A percentile compares a stretch with the other conserved stretches of the same genome.
phyloP scores from a whole-genome alignment of 225 moss, liverwort and hornwort genomes.

The Antitrichia curtipendula region DNA sequence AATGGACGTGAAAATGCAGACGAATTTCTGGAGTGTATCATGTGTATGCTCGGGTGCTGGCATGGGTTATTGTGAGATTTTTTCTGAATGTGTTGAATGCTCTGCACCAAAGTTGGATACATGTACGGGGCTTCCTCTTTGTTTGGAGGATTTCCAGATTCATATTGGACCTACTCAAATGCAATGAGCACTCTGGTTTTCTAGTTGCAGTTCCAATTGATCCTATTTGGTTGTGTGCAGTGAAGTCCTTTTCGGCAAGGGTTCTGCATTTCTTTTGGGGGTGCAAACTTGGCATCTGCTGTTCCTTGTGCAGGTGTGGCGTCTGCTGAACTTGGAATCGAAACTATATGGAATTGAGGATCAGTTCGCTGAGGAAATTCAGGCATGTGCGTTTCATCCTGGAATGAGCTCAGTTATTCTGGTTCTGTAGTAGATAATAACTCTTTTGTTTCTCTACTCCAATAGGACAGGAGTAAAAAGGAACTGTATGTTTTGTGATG shows the following conservation, averaged over 20 bases:
- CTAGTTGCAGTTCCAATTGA: background rate
- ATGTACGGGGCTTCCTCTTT: background rate
- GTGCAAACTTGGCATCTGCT: background rate
- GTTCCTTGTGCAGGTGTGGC: background rate
- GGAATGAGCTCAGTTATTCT: background rate
- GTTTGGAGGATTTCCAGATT: background rate
- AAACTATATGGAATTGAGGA: background rate
- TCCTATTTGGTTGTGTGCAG: background rate
- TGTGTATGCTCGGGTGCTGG: background rate
- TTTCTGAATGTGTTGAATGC: background rate
- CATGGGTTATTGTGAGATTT: background rate
- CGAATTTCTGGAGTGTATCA: background rate
- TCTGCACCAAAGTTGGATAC: background rate
- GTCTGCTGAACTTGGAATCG: background rate
- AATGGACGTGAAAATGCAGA: background rate
- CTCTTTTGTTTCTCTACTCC: background rate
- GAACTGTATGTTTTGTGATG: background rate
- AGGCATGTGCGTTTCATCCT: background rate
- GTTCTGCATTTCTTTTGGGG: background rate
- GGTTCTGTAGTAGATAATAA: too few species aligned
- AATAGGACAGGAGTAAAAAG: background rate
- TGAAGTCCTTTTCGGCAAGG: background rate
- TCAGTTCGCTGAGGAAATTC: background rate
- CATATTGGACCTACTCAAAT: background rate
- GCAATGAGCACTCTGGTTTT: background rate